Conservation (phyloP, 2,329 filamentous ascomycete genomes). For the Paradendryphiella salina region DNA sequence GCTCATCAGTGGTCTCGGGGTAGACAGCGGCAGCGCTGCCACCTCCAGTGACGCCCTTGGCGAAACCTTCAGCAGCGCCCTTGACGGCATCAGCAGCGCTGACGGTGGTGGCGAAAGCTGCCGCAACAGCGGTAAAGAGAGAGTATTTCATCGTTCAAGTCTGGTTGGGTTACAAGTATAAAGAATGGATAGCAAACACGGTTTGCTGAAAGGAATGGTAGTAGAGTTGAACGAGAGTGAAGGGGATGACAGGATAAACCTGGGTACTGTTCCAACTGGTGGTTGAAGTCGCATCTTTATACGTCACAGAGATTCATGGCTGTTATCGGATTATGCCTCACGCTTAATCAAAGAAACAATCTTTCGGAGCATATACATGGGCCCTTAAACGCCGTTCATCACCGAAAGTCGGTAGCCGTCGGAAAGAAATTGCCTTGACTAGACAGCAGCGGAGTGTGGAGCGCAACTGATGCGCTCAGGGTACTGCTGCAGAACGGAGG, state of each 20-base stretch:
- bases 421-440: not conserved
- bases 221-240: slow-evolving; percentile 6
- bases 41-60: slow-evolving; percentile 34
- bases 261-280: not conserved
- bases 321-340: slow-evolving; percentile 12
- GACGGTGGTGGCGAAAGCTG: slow-evolving; percentile 24
- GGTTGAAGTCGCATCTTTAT: slow-evolving; percentile 16
- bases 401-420: slow-evolving; percentile 2
- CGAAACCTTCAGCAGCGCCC: slow-evolving; percentile 34
- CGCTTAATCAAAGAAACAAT: slow-evolving; percentile 15
- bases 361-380: not conserved
- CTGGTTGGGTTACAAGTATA: slow-evolving; percentile 9
- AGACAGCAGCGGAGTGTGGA: not conserved
- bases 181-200: slow-evolving; percentile 29
- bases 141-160: slow-evolving; percentile 26
- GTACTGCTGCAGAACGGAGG: not conserved
- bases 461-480: not conserved
- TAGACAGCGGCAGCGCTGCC: slow-evolving; percentile 29
- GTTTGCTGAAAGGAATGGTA: slow-evolving; percentile 18
- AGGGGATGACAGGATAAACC: slow-evolving; percentile 19
- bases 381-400: slow-evolving; percentile 1
- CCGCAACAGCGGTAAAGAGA: slow-evolving; percentile 20
- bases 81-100: slow-evolving; percentile 30
- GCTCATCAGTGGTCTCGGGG: slow-evolving; percentile 50
- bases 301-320: slow-evolving; percentile 11